A percentile compares a stretch with the other conserved stretches of the same genome.
These are phyloP conservation scores for Pseudofabraea citricarpa DNA, from an alignment of 2,329 filamentous ascomycete species.

Conservation along the genomic window DNA sequence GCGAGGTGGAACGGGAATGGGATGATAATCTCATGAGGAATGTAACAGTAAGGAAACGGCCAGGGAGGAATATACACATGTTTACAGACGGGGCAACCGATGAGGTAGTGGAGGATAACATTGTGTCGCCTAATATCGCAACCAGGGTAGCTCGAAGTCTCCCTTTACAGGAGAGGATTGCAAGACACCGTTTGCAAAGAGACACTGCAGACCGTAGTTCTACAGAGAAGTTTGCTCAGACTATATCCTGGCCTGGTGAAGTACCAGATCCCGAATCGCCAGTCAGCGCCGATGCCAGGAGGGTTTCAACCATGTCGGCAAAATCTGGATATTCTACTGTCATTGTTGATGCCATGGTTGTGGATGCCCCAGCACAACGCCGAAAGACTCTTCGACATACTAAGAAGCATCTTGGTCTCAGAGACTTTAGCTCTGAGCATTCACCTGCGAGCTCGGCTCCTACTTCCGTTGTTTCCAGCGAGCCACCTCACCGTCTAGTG, in stretches of 20 bases:
- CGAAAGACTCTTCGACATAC: conserved; percentile 57
- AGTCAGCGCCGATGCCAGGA: conserved; percentile 33
- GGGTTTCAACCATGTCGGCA: conserved; percentile 50
- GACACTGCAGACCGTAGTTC: conserved; percentile 14
- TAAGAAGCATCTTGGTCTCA: conserved; percentile 47
- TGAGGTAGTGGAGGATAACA: conserved; percentile 43
- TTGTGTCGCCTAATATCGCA: conserved; percentile 46
- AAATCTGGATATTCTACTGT: conserved; percentile 51
- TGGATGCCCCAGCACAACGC: conserved; percentile 43
- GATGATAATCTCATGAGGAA: conserved; percentile 48
- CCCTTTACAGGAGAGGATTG: conserved; percentile 22
- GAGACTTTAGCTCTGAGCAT: conserved; percentile 36
- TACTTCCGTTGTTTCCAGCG: conserved; percentile 31
- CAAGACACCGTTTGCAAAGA: conserved; percentile 17
- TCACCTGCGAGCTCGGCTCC: conserved; percentile 34
- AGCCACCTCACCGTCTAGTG: conserved; percentile 18
- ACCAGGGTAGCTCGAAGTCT: conserved; percentile 32
- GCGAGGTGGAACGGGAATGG: conserved; percentile 49
- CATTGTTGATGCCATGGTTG: conserved; percentile 49
- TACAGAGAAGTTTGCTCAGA: conserved; percentile 13
- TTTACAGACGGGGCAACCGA: conserved; percentile 25
- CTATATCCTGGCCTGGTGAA: conserved; percentile 11
- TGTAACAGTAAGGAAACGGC: conserved; percentile 45
- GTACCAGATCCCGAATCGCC: conserved; percentile 18
- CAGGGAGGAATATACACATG: conserved; percentile 12